phyloP scores from a whole-genome alignment of 148 eudicot genomes.

The Nyssa sinensis region DNA sequence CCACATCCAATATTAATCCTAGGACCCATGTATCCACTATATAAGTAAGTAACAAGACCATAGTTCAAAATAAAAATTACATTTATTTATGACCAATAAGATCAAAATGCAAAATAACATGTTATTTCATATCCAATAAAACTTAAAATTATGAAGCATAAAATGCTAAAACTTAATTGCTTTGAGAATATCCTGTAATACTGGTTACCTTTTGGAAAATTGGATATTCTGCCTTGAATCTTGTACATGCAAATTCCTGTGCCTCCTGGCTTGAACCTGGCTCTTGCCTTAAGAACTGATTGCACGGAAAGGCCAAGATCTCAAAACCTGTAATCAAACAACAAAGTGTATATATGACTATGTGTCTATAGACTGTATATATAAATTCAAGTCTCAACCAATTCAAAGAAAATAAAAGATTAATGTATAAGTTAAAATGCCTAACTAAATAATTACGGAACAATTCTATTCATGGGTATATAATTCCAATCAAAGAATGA shows the following conservation, averaged over 20 bases:
- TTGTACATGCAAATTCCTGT: conserved; percentile 69
- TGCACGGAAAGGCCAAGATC: conserved; percentile 92
- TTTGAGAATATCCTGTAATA: background rate
- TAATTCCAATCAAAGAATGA: too few relatives aligned
- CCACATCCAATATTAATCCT: too few relatives aligned
- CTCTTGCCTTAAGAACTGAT: conserved; percentile 86
- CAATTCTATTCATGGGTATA: too few relatives aligned
- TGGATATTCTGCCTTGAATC: conserved; percentile 85
- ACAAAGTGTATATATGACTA: background rate
- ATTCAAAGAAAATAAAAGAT: background rate
- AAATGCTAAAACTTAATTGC: too few relatives aligned
- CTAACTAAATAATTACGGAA: background rate
- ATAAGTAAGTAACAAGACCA: too few relatives aligned
- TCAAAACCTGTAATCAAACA: conserved; percentile 57
- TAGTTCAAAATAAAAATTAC: too few relatives aligned
- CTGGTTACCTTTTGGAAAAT: conserved; percentile 68
- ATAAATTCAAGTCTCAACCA: background rate
- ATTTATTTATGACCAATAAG: background rate
- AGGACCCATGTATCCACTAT: too few relatives aligned
- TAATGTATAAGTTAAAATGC: background rate
- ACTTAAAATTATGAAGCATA: too few relatives aligned
- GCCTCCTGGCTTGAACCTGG: conserved; percentile 78
- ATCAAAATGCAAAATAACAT: conserved; percentile 4
- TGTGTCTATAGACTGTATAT: too few relatives aligned
- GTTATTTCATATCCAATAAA: too few relatives aligned